These are phyloP conservation scores for Henningerozyma blattae DNA, from an alignment of 805 yeast genomes.

Conservation along the genomic window DNA sequence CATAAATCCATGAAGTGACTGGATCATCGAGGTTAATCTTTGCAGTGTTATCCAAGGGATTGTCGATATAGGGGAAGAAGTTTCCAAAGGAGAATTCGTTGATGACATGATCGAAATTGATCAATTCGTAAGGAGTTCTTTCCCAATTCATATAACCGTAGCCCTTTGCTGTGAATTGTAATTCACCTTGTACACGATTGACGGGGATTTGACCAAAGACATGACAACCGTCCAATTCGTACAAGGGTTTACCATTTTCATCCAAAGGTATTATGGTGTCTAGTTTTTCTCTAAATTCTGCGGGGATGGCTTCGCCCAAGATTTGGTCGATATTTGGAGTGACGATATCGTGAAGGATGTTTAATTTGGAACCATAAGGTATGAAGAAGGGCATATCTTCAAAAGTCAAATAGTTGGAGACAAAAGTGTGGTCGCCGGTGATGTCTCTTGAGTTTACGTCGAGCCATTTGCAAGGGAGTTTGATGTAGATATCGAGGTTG, in stretches of 20 bases:
- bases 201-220: slow-evolving; percentile 75
- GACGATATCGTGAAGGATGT: slow-evolving; percentile 33
- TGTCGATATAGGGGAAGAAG: slow-evolving; percentile 72
- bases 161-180: slow-evolving; percentile 74
- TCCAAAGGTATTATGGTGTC: slow-evolving; percentile 21
- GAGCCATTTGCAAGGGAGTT: slow-evolving; percentile 70
- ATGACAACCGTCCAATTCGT: slow-evolving; percentile 53
- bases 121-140: slow-evolving; percentile 34
- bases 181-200: slow-evolving; percentile 73
- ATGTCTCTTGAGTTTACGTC: slow-evolving; percentile 68
- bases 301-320: slow-evolving; percentile 51
- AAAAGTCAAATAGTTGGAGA: slow-evolving; percentile 60
- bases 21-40: slow-evolving; percentile 37
- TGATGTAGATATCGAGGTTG: slow-evolving; percentile 70
- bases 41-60: slow-evolving; percentile 77
- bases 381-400: slow-evolving; percentile 50
- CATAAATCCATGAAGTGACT: slow-evolving; percentile 48
- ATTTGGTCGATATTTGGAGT: slow-evolving; percentile 60
- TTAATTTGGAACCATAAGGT: slow-evolving; percentile 37
- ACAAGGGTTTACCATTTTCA: slow-evolving; percentile 26
- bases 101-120: slow-evolving; percentile 77
- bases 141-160: slow-evolving; percentile 39
- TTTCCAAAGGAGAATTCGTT: slow-evolving; percentile 85
- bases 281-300: slow-evolving; percentile 41
- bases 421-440: slow-evolving; percentile 67